phyloP scores from a whole-genome alignment of 768 basidiomycete species.

The Boletus rubroflammeus region DNA sequence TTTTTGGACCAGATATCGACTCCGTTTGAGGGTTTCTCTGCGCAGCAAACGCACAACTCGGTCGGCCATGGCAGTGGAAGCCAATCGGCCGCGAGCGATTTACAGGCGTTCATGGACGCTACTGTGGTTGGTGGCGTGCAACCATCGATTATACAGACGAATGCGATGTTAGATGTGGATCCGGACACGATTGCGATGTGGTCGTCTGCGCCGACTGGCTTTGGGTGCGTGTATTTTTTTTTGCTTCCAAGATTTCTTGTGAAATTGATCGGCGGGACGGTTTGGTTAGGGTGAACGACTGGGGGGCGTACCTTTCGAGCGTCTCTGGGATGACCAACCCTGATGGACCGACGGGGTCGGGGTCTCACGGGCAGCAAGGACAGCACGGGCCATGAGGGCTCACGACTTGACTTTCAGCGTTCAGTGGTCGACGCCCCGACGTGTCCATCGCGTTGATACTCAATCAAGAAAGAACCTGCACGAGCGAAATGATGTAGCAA shows the following conservation, averaged over 20 bases:
- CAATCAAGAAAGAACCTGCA: background rate
- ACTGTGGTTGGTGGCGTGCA: background rate
- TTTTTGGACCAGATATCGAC: constrained; percentile 19
- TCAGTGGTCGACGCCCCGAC: background rate
- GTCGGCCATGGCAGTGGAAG: background rate
- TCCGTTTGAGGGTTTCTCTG: constrained; percentile 4
- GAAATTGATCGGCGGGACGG: background rate
- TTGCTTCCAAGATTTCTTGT: background rate
- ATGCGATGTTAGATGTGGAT: constrained; percentile 32
- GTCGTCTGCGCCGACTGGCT: constrained; percentile 56
- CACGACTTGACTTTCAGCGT: background rate
- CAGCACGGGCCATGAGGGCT: background rate
- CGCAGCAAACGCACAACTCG: background rate
- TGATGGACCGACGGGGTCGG: constrained; percentile 8
- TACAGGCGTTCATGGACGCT: constrained; percentile 17
- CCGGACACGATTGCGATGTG: constrained; percentile 57
- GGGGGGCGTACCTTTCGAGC: constrained; percentile 37
- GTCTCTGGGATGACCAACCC: constrained; percentile 25
- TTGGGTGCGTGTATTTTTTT: constrained; percentile 49
- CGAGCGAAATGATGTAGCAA: background rate
- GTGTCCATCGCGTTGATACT: background rate
- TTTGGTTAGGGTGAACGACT: constrained; percentile 35
- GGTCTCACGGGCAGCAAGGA: constrained; percentile 2
- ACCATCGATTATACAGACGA: constrained; percentile 2
- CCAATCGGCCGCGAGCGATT: background rate